Conservation (phyloP, 257 asterid species). For the Gynochthodes officinalis region DNA sequence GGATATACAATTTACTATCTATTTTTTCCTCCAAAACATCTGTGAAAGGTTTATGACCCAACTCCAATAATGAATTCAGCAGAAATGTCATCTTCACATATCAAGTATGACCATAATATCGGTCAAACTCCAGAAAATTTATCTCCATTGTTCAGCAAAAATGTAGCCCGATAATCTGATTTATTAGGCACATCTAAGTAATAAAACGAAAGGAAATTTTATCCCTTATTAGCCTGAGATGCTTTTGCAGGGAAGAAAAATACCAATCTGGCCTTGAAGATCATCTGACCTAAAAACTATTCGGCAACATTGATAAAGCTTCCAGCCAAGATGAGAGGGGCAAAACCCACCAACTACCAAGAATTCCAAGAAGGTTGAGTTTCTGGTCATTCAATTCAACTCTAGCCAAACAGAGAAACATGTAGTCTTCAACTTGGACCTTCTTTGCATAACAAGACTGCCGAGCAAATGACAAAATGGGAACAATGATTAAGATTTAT, state of each 20-base stretch:
- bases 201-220: background rate
- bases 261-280: background rate
- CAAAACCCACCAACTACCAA: constrained; percentile 17
- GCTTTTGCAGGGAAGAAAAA: background rate
- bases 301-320: constrained; percentile 1
- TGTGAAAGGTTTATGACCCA: background rate
- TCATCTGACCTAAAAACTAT: background rate
- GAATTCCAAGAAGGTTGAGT: constrained; percentile 7
- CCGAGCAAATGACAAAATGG: background rate
- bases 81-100: background rate
- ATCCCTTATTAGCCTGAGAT: background rate
- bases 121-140: background rate
- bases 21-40: no score
- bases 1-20: background rate
- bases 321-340: constrained; percentile 17
- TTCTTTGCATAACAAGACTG: constrained; percentile 20
- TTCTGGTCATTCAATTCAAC: constrained; percentile 16
- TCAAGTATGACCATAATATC: background rate
- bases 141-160: background rate
- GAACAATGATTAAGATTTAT: background rate
- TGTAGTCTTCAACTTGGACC: constrained; percentile 26
- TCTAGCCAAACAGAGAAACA: constrained; percentile 20
- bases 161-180: background rate
- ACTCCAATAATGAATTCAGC: no score
- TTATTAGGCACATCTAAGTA: background rate